Evolutionary conservation across 129 eudicot genomes (phyloP).

Genomic region (Lactuca sativa): DNA sequence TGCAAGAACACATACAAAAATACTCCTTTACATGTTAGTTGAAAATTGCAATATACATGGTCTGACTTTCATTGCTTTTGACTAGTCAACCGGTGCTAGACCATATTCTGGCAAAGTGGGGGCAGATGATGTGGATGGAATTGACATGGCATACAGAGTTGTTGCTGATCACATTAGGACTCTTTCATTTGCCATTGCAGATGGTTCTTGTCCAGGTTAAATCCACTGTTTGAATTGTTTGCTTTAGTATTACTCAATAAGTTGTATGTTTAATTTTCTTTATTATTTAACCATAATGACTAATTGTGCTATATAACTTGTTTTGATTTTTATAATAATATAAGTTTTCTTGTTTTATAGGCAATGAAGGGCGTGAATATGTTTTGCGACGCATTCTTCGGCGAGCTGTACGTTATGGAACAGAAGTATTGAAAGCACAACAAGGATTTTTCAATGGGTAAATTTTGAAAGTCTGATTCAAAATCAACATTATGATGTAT

Average conservation of each 20-base stretch:
- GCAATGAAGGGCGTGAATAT: constrained; percentile 98
- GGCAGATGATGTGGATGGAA: constrained; percentile 69
- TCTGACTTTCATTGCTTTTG: constrained; percentile 2
- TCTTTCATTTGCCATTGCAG: constrained; percentile 97
- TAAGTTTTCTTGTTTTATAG: constrained; percentile 34
- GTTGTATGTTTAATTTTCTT: too few relatives aligned
- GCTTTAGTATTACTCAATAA: too few relatives aligned
- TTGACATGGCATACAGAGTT: constrained; percentile 98
- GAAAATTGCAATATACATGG: constrained; percentile 1
- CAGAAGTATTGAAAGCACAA: constrained; percentile 83
- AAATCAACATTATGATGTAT: not conserved
- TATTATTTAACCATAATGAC: not conserved
- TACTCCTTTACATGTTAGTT: not conserved
- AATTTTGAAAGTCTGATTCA: not conserved
- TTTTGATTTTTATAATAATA: not conserved
- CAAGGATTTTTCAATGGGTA: constrained; percentile 93
- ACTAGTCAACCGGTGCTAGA: constrained; percentile 82
- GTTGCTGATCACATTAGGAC: constrained; percentile 98
- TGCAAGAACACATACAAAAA: not conserved
- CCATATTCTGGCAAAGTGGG: constrained; percentile 93
- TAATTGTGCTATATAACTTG: not conserved
- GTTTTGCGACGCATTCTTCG: constrained; percentile 95
- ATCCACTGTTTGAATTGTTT: not conserved
- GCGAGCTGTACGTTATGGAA: constrained; percentile 96
- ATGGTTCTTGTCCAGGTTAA: constrained; percentile 93